Evolutionary conservation across 2,329 filamentous ascomycete genomes (phyloP).

Genomic region (Aspergillus sp.): DNA sequence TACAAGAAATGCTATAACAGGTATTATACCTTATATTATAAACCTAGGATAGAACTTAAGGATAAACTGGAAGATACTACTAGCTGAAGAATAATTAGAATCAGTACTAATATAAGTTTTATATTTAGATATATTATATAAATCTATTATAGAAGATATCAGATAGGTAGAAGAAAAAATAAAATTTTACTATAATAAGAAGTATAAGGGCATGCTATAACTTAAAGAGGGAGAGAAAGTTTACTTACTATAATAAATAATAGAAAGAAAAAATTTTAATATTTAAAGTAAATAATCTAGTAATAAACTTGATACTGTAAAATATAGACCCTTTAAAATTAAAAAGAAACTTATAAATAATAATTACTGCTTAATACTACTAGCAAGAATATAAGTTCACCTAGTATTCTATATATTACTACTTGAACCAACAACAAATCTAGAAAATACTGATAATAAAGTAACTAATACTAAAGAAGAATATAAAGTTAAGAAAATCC

Average conservation of each 20-base stretch:
- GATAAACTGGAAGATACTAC: neutral
- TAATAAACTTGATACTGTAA: neutral
- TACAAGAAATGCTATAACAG: too few relatives aligned
- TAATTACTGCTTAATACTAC: neutral
- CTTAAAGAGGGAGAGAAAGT: neutral
- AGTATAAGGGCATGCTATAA: neutral
- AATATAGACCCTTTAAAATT: neutral
- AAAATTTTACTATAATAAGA: neutral
- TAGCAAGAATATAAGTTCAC: neutral
- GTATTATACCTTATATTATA: neutral
- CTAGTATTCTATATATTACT: too few relatives aligned
- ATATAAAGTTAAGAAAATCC: too few relatives aligned
- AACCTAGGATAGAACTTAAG: neutral
- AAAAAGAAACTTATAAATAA: neutral
- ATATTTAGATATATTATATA: neutral
- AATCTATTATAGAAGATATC: neutral
- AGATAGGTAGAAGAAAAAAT: neutral
- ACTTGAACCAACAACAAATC: too few relatives aligned
- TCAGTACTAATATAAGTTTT: neutral
- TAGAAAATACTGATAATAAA: too few relatives aligned
- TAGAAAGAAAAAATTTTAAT: neutral
- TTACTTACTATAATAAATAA: neutral
- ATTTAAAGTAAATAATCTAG: neutral
- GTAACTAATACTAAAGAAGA: too few relatives aligned
- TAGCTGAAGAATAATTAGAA: neutral